Evolutionary conservation across 495 filamentous ascomycete genomes (phyloP).

Genomic region (Daldinia decipiens): DNA sequence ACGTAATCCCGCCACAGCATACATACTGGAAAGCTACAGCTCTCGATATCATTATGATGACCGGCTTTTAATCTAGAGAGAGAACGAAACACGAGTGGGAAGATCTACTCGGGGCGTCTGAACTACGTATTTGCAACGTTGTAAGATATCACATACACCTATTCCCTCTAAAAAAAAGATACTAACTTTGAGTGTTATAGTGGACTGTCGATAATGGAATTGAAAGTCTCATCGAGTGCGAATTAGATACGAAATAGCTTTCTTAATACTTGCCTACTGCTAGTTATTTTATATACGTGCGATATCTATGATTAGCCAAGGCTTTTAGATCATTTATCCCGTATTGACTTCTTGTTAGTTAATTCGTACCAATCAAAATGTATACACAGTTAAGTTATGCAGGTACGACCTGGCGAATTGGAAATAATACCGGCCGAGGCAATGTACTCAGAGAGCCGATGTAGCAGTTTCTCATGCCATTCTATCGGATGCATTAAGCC

Average conservation of each 20-base stretch:
- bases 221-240: background rate
- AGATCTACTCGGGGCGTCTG: background rate
- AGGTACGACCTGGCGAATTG: background rate
- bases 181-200: background rate
- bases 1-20: conserved; percentile 7
- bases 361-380: too few species aligned
- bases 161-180: background rate
- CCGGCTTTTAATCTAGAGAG: conserved; percentile 4
- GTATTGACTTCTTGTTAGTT: too few species aligned
- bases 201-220: background rate
- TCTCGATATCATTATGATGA: conserved; percentile 18
- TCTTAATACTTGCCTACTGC: too few species aligned
- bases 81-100: conserved; percentile 12
- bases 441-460: background rate
- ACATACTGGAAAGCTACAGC: conserved; percentile 11
- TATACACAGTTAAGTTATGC: too few species aligned
- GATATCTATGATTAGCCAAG: too few species aligned
- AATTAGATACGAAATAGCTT: background rate
- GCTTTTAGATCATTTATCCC: too few species aligned
- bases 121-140: background rate
- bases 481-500: background rate
- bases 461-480: background rate
- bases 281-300: too few species aligned
- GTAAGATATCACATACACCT: background rate
- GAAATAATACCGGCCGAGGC: background rate